Percentiles rank a stretch among this genome's conserved stretches.
Conservation (phyloP, 202 grass and related monocot species). For the Dendrocalamus latiflorus region DNA sequence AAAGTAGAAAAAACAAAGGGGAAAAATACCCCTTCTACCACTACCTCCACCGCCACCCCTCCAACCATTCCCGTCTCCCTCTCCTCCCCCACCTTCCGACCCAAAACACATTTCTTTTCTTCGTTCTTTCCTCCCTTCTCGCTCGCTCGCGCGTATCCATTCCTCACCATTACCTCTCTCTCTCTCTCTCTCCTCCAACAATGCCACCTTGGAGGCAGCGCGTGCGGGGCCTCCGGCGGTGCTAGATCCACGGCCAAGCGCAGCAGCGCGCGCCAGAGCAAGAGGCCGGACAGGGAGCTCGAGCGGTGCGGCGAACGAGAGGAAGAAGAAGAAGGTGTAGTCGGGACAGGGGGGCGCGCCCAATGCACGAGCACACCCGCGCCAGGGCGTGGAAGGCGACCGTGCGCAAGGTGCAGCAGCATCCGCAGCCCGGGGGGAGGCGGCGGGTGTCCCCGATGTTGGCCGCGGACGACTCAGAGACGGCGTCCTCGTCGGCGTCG, state of each 20-base stretch:
- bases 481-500: conserved; percentile 40
- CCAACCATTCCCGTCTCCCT: not conserved
- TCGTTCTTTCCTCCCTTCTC: conserved; percentile 22
- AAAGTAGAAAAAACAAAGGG: conserved; percentile 2
- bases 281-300: not conserved
- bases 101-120: conserved; percentile 45
- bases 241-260: conserved; percentile 24
- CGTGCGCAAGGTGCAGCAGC: conserved; percentile 41
- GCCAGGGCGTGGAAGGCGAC: conserved; percentile 71
- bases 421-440: conserved; percentile 35
- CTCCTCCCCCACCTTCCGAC: conserved; percentile 2
- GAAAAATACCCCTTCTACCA: conserved; percentile 10
- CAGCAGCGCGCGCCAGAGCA: not conserved
- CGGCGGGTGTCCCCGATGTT: conserved; percentile 65
- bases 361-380: conserved; percentile 76
- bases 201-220: conserved; percentile 33
- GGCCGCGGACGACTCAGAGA: conserved; percentile 55
- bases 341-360: conserved; percentile 14
- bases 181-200: not conserved
- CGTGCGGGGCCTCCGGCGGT: conserved; percentile 12
- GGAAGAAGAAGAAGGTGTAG: not conserved
- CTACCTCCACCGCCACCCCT: not conserved
- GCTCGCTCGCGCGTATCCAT: conserved; percentile 27
- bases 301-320: not conserved
- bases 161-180: conserved; percentile 15